phyloP scores from a whole-genome alignment of 768 basidiomycete species.

The Thelephora ganbajun region DNA sequence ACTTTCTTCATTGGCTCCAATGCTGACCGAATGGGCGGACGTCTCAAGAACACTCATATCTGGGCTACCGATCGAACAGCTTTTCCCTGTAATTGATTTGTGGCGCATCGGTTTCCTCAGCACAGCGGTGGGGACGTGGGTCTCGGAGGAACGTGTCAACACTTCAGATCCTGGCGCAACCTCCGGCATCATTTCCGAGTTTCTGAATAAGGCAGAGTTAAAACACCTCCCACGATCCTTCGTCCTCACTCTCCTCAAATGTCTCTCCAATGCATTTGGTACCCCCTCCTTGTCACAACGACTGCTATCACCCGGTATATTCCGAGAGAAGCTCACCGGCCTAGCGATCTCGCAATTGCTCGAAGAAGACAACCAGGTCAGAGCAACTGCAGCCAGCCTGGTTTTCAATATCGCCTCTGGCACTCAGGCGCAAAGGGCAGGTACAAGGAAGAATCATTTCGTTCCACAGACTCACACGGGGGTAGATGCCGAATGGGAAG shows the following conservation, averaged over 20 bases:
- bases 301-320: slow-evolving; percentile 23
- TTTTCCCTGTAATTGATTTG: slow-evolving; percentile 77
- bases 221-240: slow-evolving; percentile 32
- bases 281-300: slow-evolving; percentile 23
- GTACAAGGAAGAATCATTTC: slow-evolving; percentile 17
- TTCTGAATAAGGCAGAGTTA: slow-evolving; percentile 31
- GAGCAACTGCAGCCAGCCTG: slow-evolving; percentile 71
- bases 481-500: slow-evolving; percentile 72
- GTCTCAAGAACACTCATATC: slow-evolving; percentile 28
- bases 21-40: slow-evolving; percentile 35
- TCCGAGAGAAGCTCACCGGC: slow-evolving; percentile 26
- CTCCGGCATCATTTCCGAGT: slow-evolving; percentile 27
- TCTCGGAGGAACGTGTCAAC: slow-evolving; percentile 11
- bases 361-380: slow-evolving; percentile 50
- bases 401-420: slow-evolving; percentile 62
- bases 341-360: slow-evolving; percentile 56
- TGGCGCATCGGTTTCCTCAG: slow-evolving; percentile 72
- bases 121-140: slow-evolving; percentile 38
- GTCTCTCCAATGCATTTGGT: slow-evolving; percentile 57
- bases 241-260: slow-evolving; percentile 49
- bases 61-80: slow-evolving; percentile 34
- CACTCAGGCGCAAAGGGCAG: slow-evolving; percentile 49
- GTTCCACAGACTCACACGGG: slow-evolving; percentile 23
- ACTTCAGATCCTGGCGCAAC: slow-evolving; percentile 15
- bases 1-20: slow-evolving; percentile 20